Percentiles rank a stretch among this genome's conserved stretches.
These are phyloP conservation scores for Aspergillus quadrilineatus DNA, from an alignment of 2,329 filamentous ascomycete species.

Conservation along the genomic window DNA sequence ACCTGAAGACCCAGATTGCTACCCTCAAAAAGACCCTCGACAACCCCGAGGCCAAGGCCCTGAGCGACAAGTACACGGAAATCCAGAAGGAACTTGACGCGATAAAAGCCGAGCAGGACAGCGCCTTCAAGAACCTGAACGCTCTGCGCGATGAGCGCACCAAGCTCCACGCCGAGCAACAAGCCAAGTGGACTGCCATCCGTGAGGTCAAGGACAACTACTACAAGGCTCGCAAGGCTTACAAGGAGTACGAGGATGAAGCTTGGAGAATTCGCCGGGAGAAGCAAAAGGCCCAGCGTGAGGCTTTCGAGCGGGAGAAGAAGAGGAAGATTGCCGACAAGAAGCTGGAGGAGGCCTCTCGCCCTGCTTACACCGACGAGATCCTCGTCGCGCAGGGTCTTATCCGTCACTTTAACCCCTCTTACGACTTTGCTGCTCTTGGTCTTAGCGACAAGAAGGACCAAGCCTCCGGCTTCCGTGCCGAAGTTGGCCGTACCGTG, in stretches of 20 bases:
- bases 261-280: slow-evolving; percentile 73
- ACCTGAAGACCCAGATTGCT: slow-evolving; percentile 81
- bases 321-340: slow-evolving; percentile 55
- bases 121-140: slow-evolving; percentile 84
- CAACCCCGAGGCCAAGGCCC: slow-evolving; percentile 83
- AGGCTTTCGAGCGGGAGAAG: slow-evolving; percentile 50
- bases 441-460: slow-evolving; percentile 49
- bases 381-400: slow-evolving; percentile 85
- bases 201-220: slow-evolving; percentile 88
- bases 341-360: slow-evolving; percentile 54
- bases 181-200: slow-evolving; percentile 78
- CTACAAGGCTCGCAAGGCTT: slow-evolving; percentile 79
- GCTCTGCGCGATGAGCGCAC: slow-evolving; percentile 79
- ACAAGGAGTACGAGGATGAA: slow-evolving; percentile 78
- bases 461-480: slow-evolving; percentile 68
- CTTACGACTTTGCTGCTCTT: slow-evolving; percentile 66
- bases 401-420: slow-evolving; percentile 87
- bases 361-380: slow-evolving; percentile 88
- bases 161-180: slow-evolving; percentile 79
- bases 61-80: slow-evolving; percentile 80
- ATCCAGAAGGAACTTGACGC: slow-evolving; percentile 84
- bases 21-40: slow-evolving; percentile 86
- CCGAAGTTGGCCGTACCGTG: slow-evolving; percentile 77
- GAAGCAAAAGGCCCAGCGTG: slow-evolving; percentile 77
- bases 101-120: slow-evolving; percentile 90